These are phyloP conservation scores for Paramecium sexaurelia DNA, from an alignment of 73 alveolate genomes.

Conservation along the genomic window DNA sequence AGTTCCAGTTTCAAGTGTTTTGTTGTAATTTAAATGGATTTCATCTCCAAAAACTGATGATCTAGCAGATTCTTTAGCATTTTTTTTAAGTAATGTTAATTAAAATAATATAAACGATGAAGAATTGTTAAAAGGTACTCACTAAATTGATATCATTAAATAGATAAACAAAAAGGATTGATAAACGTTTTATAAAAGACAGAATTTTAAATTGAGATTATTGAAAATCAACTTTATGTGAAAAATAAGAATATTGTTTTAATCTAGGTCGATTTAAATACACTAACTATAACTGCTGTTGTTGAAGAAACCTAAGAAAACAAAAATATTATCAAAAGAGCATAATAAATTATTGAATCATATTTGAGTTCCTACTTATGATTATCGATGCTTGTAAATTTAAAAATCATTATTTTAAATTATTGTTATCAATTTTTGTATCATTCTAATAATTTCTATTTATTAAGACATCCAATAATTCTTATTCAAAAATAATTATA, in stretches of 20 bases:
- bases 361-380: slow-evolving; percentile 6
- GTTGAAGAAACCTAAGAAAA: neutral
- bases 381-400: neutral
- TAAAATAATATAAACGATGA: neutral
- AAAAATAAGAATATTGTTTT: neutral
- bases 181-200: neutral
- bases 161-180: slow-evolving; percentile 25
- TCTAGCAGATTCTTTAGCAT: slow-evolving; percentile 40
- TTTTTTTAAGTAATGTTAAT: slow-evolving; percentile 5
- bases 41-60: slow-evolving; percentile 31
- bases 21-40: slow-evolving; percentile 43
- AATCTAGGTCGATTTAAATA: neutral
- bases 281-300: neutral
- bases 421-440: neutral
- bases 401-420: neutral
- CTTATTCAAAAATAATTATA: too few species aligned
- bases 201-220: neutral
- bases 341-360: neutral
- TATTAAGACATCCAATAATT: too few species aligned
- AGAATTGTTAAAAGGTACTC: slow-evolving; percentile 10
- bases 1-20: neutral
- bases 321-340: neutral
- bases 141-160: neutral
- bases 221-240: neutral
- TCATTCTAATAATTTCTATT: too few species aligned